Percentiles rank a stretch among this genome's conserved stretches.
Evolutionary conservation across 768 basidiomycete genomes (phyloP).

Genomic region (Boletus vinaceobasis): DNA sequence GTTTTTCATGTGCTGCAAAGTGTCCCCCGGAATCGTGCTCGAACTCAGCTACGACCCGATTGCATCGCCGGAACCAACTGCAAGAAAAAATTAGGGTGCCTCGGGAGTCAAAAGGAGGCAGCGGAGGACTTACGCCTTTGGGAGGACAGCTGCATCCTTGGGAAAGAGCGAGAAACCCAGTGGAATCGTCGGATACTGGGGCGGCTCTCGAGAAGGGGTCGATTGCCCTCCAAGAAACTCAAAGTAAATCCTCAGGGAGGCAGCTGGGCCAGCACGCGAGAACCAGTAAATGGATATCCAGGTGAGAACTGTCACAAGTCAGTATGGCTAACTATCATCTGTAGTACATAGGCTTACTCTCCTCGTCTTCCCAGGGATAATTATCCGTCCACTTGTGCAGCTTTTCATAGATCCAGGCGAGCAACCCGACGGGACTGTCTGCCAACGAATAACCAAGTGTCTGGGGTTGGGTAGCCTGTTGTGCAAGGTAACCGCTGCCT

Average conservation of each 20-base stretch:
- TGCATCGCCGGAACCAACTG: slow-evolving; percentile 42
- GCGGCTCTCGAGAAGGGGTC: accelerated
- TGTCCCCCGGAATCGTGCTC: slow-evolving; percentile 54
- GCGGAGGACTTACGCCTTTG: slow-evolving; percentile 34
- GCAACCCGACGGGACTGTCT: slow-evolving; percentile 55
- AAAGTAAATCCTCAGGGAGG: slow-evolving; percentile 57
- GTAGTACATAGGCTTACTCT: slow-evolving; percentile 34
- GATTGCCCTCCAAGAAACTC: slow-evolving; percentile 30
- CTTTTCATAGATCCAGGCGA: slow-evolving; percentile 56
- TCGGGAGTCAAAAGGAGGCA: neutral
- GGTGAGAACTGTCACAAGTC: slow-evolving; percentile 42
- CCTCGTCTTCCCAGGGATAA: slow-evolving; percentile 58
- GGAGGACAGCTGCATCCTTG: slow-evolving; percentile 39
- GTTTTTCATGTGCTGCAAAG: slow-evolving; percentile 54
- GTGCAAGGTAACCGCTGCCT: slow-evolving; percentile 31
- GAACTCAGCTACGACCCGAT: slow-evolving; percentile 46
- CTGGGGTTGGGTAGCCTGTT: slow-evolving; percentile 46
- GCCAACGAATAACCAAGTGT: slow-evolving; percentile 52
- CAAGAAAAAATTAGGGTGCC: neutral
- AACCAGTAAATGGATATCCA: slow-evolving; percentile 62
- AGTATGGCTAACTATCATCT: neutral
- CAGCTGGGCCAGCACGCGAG: slow-evolving; percentile 55
- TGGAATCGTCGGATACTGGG: slow-evolving; percentile 32
- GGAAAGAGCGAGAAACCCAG: slow-evolving; percentile 54
- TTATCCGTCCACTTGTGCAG: slow-evolving; percentile 46